Evolutionary conservation across 2,329 filamentous ascomycete species (phyloP).

Genomic region (Penicillium sp.): DNA sequence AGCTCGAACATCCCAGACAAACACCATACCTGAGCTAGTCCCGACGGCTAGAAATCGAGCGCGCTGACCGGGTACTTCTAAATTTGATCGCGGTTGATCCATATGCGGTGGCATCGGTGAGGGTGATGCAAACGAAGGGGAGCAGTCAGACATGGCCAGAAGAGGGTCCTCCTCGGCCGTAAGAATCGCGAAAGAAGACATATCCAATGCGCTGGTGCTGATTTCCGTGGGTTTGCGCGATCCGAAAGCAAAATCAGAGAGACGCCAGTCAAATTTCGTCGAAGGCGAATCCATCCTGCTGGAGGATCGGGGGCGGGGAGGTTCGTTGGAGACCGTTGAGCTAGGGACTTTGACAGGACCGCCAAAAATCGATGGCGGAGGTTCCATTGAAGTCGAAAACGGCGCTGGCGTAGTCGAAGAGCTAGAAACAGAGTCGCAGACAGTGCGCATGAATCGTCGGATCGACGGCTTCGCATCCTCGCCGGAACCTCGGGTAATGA

Average conservation of each 20-base stretch:
- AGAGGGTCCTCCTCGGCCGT: slow-evolving; percentile 76
- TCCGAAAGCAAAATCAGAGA: slow-evolving; percentile 60
- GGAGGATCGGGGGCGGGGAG: slow-evolving; percentile 33
- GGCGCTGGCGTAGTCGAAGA: slow-evolving; percentile 10
- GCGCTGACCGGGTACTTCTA: slow-evolving; percentile 77
- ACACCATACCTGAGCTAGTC: slow-evolving; percentile 69
- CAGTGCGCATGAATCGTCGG: slow-evolving; percentile 57
- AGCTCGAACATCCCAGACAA: slow-evolving; percentile 82
- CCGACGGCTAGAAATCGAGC: slow-evolving; percentile 77
- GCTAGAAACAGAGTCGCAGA: slow-evolving; percentile 33
- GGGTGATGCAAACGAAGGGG: slow-evolving; percentile 53
- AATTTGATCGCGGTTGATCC: slow-evolving; percentile 39
- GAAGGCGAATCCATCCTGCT: slow-evolving; percentile 29
- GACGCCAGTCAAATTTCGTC: slow-evolving; percentile 62
- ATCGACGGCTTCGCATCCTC: slow-evolving; percentile 54
- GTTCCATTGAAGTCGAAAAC: slow-evolving; percentile 17
- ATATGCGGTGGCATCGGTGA: slow-evolving; percentile 50
- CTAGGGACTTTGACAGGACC: slow-evolving; percentile 33
- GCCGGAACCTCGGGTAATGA: slow-evolving; percentile 69
- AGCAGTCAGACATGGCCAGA: slow-evolving; percentile 53
- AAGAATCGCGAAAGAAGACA: slow-evolving; percentile 66
- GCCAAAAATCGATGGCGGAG: slow-evolving; percentile 51
- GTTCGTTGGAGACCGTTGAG: slow-evolving; percentile 17
- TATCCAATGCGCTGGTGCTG: slow-evolving; percentile 67
- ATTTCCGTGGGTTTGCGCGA: slow-evolving; percentile 60